Conservation (phyloP, 257 asterid genomes). For the Ocimum tenuiflorum region DNA sequence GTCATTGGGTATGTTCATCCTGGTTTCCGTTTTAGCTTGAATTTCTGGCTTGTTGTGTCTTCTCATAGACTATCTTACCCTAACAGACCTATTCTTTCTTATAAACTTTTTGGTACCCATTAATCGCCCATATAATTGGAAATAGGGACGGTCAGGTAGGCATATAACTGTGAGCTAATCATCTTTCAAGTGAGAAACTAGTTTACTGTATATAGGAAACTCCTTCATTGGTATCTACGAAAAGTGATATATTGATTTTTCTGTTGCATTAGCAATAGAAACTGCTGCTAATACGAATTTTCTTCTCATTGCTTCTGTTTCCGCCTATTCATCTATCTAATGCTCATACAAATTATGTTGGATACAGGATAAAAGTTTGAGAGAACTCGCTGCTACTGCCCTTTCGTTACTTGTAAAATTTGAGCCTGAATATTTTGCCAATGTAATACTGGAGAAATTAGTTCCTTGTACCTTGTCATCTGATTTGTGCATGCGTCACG, state of each 20-base stretch:
- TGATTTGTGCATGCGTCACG: conserved; percentile 95
- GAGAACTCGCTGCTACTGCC: conserved; percentile 92
- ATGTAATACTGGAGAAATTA: conserved; percentile 52
- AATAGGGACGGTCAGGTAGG: neutral
- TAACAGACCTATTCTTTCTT: neutral
- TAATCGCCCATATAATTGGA: conserved; percentile 1
- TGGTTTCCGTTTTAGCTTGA: conserved; percentile 16
- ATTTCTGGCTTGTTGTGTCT: neutral
- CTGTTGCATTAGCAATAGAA: neutral
- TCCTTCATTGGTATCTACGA: neutral
- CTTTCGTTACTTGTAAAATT: conserved; percentile 76
- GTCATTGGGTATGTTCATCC: conserved; percentile 80
- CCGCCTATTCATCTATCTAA: conserved; percentile 13
- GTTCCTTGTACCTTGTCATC: conserved; percentile 79
- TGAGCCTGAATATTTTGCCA: conserved; percentile 75
- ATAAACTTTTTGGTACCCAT: neutral
- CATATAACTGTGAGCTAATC: neutral
- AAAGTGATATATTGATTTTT: neutral
- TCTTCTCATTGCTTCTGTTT: conserved; percentile 13
- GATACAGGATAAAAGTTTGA: conserved; percentile 80
- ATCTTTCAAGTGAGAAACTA: neutral
- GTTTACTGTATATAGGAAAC: neutral
- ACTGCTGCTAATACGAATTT: neutral
- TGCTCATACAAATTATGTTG: conserved; percentile 22
- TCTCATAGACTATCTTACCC: conserved; percentile 9